These are phyloP conservation scores for Chiua sp. DNA, from an alignment of 1,284 basidiomycete genomes.

Conservation along the genomic window DNA sequence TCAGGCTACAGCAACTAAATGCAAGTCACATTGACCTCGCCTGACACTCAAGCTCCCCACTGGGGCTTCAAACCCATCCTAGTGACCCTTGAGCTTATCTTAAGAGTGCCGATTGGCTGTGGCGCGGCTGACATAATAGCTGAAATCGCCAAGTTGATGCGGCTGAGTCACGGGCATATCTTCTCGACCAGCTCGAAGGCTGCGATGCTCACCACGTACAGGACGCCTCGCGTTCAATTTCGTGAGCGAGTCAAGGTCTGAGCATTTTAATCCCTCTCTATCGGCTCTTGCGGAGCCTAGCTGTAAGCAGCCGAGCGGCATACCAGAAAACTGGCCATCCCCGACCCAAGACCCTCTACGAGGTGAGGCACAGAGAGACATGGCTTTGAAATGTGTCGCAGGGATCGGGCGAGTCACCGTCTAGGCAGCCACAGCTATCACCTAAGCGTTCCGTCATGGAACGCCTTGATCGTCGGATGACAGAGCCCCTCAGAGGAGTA, in stretches of 20 bases:
- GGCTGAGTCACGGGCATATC: too few relatives aligned
- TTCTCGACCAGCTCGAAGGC: slow-evolving; percentile 39
- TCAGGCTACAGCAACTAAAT: too few relatives aligned
- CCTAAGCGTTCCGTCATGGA: slow-evolving; percentile 17
- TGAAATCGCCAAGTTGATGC: too few relatives aligned
- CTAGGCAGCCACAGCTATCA: not conserved
- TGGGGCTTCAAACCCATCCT: too few relatives aligned
- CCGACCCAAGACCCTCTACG: slow-evolving; percentile 32
- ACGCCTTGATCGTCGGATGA: slow-evolving; percentile 19
- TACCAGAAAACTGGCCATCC: slow-evolving; percentile 37
- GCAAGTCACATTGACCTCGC: too few relatives aligned
- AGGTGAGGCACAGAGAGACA: slow-evolving; percentile 29
- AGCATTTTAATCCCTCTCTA: slow-evolving; percentile 35
- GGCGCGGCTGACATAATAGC: too few relatives aligned
- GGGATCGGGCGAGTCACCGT: slow-evolving; percentile 30
- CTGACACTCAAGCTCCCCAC: too few relatives aligned
- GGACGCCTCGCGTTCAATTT: slow-evolving; percentile 17
- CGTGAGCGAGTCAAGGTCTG: slow-evolving; percentile 41
- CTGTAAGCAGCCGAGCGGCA: slow-evolving; percentile 35
- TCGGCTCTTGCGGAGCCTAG: slow-evolving; percentile 38
- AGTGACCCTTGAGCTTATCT: too few relatives aligned
- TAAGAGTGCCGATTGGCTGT: too few relatives aligned
- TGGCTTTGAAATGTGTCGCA: slow-evolving; percentile 34
- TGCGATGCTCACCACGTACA: slow-evolving; percentile 34
- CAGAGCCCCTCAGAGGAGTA: not conserved